Evolutionary conservation across 225 moss, liverwort and hornwort species (phyloP).

Genomic region (Lunularia cruciata): DNA sequence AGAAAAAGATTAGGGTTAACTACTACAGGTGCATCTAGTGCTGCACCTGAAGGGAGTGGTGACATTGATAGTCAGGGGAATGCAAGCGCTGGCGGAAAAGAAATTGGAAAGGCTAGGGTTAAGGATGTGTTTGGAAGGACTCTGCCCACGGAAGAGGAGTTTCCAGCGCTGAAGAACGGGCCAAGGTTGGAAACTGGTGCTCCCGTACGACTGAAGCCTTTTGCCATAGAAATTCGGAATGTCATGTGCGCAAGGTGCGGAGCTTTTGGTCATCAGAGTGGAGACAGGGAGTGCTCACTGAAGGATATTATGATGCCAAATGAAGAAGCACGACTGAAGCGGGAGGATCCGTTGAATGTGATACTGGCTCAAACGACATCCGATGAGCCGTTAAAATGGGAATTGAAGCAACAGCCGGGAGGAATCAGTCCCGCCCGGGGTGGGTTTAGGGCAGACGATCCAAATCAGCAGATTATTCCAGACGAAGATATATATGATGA

Average conservation of each 20-base stretch:
- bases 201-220: constrained; percentile 89
- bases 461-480: constrained; percentile 98
- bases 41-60: constrained; percentile 36
- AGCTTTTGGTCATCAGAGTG: constrained; percentile 95
- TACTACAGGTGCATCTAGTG: constrained; percentile 30
- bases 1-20: constrained; percentile 68
- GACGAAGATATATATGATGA: constrained; percentile 99
- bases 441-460: constrained; percentile 87
- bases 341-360: constrained; percentile 88
- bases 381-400: constrained; percentile 89
- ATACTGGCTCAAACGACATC: constrained; percentile 77
- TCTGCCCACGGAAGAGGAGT: constrained; percentile 89
- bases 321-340: constrained; percentile 82
- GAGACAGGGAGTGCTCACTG: constrained; percentile 96
- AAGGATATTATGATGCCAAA: constrained; percentile 82
- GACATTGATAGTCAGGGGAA: constrained; percentile 46
- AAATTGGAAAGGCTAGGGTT: constrained; percentile 57
- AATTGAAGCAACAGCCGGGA: constrained; percentile 91
- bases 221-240: constrained; percentile 94
- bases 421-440: constrained; percentile 95
- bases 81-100: constrained; percentile 34
- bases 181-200: constrained; percentile 94
- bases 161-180: constrained; percentile 85
- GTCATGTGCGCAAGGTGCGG: constrained; percentile 97
- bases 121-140: constrained; percentile 96